These are phyloP conservation scores for Yarrowia galli DNA, from an alignment of 1,139 yeast species.

Conservation along the genomic window DNA sequence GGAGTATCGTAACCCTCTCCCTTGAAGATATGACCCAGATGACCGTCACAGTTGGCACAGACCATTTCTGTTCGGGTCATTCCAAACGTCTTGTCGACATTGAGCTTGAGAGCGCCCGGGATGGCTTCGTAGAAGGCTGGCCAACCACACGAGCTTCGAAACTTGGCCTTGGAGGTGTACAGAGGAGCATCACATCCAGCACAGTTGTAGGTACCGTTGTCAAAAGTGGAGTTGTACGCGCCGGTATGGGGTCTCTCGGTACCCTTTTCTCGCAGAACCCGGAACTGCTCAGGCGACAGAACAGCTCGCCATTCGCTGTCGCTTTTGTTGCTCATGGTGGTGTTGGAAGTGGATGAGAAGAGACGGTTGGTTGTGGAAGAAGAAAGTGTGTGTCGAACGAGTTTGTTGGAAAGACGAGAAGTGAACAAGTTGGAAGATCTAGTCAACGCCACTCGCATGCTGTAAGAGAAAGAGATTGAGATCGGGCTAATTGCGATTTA, in stretches of 20 bases:
- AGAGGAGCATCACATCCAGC: constrained; percentile 85
- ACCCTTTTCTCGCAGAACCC: constrained; percentile 76
- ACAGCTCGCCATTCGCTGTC: constrained; percentile 74
- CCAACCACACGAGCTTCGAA: constrained; percentile 96
- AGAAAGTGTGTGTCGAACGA: not conserved
- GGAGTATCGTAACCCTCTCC: constrained; percentile 95
- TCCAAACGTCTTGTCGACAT: constrained; percentile 69
- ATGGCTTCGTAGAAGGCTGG: constrained; percentile 93
- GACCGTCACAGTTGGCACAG: constrained; percentile 90
- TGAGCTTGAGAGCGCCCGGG: constrained; percentile 73
- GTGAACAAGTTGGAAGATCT: not conserved
- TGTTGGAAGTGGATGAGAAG: not conserved
- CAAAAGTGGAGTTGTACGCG: constrained; percentile 61
- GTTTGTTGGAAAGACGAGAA: not conserved
- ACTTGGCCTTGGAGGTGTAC: constrained; percentile 80
- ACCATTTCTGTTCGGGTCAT: constrained; percentile 88
- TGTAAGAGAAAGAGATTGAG: not conserved
- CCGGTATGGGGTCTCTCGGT: constrained; percentile 89
- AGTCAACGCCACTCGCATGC: constrained; percentile 9
- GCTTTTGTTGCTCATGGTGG: constrained; percentile 12
- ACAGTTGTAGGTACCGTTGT: constrained; percentile 74
- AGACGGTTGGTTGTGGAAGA: not conserved
- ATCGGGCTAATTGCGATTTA: not conserved
- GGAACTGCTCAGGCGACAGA: constrained; percentile 77
- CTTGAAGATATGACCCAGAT: constrained; percentile 89